Percentiles rank a stretch among this genome's conserved stretches.
These are phyloP conservation scores for Pleurotus sapidus DNA, from an alignment of 768 basidiomycete genomes.

Conservation along the genomic window DNA sequence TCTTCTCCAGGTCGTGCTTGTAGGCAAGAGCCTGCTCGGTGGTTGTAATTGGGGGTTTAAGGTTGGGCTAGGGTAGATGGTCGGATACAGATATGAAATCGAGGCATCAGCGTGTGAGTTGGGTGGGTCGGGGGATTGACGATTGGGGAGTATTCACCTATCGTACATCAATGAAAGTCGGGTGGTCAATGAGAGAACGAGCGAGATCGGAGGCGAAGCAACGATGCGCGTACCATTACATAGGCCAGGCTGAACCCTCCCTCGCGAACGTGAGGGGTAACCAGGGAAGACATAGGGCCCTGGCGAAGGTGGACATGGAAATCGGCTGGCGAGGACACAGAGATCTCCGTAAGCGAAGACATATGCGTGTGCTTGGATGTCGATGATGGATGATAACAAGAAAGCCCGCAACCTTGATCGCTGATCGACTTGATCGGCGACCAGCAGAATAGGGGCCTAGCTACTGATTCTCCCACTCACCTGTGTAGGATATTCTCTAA, in stretches of 20 bases:
- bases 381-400: neutral
- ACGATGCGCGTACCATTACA: conserved; percentile 74
- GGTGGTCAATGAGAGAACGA: too few species aligned
- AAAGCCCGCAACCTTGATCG: neutral
- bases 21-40: conserved; percentile 82
- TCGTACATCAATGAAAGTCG: too few species aligned
- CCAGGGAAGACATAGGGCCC: conserved; percentile 75
- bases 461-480: too few species aligned
- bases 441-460: too few species aligned
- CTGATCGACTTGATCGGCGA: too few species aligned
- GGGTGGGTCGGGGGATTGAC: too few species aligned
- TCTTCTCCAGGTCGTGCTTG: conserved; percentile 65
- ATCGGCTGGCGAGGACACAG: conserved; percentile 71
- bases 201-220: neutral
- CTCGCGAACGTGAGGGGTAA: conserved; percentile 84
- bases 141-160: too few species aligned
- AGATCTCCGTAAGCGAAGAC: conserved; percentile 20
- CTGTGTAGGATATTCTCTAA: too few species aligned
- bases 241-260: conserved; percentile 93
- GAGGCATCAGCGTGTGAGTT: neutral
- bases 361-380: neutral
- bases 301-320: conserved; percentile 98
- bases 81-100: conserved; percentile 7
- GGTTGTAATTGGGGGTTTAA: conserved; percentile 82
- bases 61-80: conserved; percentile 68